Conservation (phyloP, 768 basidiomycete species). For the Coprinellus aureogranulatus region DNA sequence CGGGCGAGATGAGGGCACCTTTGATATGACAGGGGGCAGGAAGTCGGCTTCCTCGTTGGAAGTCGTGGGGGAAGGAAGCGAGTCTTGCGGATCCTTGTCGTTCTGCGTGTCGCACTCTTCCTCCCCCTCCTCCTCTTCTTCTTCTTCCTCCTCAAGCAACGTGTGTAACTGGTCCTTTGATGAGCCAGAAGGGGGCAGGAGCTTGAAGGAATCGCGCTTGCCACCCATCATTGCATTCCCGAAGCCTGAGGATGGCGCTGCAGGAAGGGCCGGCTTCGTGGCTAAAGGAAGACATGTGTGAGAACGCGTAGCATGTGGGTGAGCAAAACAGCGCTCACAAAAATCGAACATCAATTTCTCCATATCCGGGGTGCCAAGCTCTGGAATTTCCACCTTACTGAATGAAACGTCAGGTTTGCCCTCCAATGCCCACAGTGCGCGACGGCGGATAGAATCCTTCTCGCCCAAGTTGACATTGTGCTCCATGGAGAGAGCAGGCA, state of each 20-base stretch:
- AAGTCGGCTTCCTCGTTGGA: conserved; percentile 13
- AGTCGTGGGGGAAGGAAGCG: conserved; percentile 25
- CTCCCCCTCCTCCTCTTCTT: conserved; percentile 86
- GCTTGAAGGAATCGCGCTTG: conserved; percentile 84
- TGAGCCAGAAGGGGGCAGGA: conserved; percentile 55
- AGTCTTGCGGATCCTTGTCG: conserved; percentile 15
- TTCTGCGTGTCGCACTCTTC: conserved; percentile 40
- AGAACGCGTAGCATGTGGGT: conserved; percentile 5
- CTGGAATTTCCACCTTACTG: conserved; percentile 81
- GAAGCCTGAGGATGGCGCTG: conserved; percentile 43
- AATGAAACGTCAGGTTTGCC: conserved; percentile 72
- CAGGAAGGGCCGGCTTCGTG: conserved; percentile 57
- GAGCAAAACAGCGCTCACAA: conserved; percentile 44
- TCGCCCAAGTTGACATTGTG: conserved; percentile 69
- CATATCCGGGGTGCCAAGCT: conserved; percentile 58
- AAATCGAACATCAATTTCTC: conserved; percentile 62
- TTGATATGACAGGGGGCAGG: conserved; percentile 24
- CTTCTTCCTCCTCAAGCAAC: conserved; percentile 80
- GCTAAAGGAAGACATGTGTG: conserved; percentile 35
- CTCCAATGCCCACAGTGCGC: conserved; percentile 84
- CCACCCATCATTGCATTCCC: conserved; percentile 43
- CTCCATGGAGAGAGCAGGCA: conserved; percentile 58
- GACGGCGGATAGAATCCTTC: conserved; percentile 75
- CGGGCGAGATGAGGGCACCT: conserved; percentile 44
- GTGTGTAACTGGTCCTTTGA: conserved; percentile 78